Base-by-base conservation (phyloP, 2,329 filamentous ascomycete species). In the Trichoderma lentiforme region DNA sequence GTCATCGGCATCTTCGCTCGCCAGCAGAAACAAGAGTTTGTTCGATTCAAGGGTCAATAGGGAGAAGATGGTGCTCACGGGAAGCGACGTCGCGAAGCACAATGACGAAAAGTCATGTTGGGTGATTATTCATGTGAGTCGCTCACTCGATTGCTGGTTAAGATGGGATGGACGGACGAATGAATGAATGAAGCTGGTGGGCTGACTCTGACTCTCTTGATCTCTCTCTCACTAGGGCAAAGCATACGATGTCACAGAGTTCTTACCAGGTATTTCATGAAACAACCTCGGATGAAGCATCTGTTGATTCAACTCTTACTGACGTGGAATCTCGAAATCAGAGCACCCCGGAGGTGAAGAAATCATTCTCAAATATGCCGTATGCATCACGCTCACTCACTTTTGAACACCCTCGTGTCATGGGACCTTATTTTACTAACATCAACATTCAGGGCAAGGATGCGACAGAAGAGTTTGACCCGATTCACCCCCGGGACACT, bases 331-430 rank as follows among this genome's bases (percentile, higher is more conserved):
- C 26, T 26, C 24, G 12, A 18, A 0, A 57, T 9, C 76, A 90
- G 93, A 97, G 81, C 94, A 97, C 79, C 95, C 95, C 28, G 95
- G 95, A 73, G 95, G 93, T 47, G 87, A 90, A 75, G 96, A 95
- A 80, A 97, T 98, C 81, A 98, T 99, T 78, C 88, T 99, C 75
- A 97, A 97, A 84, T 97, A 98, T 83, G 95, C 95, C 34, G 88
- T 88, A 79, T 74, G 15, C 39, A 30, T 28, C 6, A 28, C 28
- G 6, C 28, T 1, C 30, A 21, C 32, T 2, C 4, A 39, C n/a
- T 47, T 43, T 9, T 56, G 18, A 7, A 21, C 18, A 18, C 9
- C 15, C 11, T 51, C 56, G 14, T 36, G 21, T 15, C 30, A 9
- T n/a, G 2, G 4, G 28, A 6, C 6, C 3, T 5, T 11, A n/a